Base-by-base conservation (phyloP, 768 basidiomycete species). In the Agrocybe praecox region DNA sequence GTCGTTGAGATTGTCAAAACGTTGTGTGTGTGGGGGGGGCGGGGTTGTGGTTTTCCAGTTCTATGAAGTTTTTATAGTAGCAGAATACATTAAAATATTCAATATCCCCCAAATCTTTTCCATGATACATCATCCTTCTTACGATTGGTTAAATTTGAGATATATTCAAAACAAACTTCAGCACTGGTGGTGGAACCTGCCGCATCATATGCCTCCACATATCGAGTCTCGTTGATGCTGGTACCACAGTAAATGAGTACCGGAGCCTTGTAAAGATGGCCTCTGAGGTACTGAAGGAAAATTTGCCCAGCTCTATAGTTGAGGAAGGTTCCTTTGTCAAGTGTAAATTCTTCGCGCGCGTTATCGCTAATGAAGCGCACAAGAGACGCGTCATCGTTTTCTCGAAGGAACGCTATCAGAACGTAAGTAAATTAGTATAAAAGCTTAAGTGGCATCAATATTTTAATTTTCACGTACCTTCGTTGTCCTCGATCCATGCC, bases 341-440 rank as follows among this genome's bases (percentile, higher is more conserved):
- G 14, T 17, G 46, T 48, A 7, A 34, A 26, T 49, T 72, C 70
- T 22, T 57, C 55, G 3, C 72, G 66, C n/a, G 56, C 56, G 50
- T 74, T 72, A 18, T 72, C 72, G 4, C 69, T 66, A 46, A 74
- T 71, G 57, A 72, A 67, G 15, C 67, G 69, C 3, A 74, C 46
- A 17, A 44, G 49, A 33, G 57, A 48, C 1, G 58, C 45, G 4
- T 56, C 19, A 24, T 72, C 70, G 22, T 68, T 63, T 21, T 55
- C 42, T 7, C 60, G 61, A 14, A 73, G 55, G 49, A 68, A 62
- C 7, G 43, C 72, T 72, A 24, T 12, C n/a, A n/a, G n/a, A n/a
- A n/a, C n/a, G 12, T 22, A 19, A 10, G 21, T 4, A 17, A 32
- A 29, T n/a, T 22, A 8, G 12, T 15, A 0, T 47, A 45, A 21